phyloP scores from a whole-genome alignment of 306 rosid genomes.

The Glycyrrhiza uralensis region DNA sequence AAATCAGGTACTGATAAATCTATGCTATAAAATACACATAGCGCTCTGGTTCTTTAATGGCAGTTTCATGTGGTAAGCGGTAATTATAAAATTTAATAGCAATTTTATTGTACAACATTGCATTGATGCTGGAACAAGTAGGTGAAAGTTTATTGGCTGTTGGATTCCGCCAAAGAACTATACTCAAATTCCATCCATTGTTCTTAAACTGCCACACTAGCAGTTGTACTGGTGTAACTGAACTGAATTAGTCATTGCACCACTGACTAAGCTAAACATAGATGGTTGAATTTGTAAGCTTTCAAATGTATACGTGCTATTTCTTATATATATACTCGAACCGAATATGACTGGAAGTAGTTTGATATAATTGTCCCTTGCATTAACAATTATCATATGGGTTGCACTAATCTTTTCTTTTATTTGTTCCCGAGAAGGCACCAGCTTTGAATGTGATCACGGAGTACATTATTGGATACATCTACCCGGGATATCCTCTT shows the following conservation, averaged over 20 bases:
- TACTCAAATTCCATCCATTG: too few relatives aligned
- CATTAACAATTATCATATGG: not conserved
- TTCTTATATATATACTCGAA: not conserved
- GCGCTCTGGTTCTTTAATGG: not conserved
- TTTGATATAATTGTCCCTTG: not conserved
- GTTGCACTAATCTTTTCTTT: too few relatives aligned
- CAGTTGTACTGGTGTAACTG: too few relatives aligned
- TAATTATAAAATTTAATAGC: too few relatives aligned
- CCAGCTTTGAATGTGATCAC: slow-evolving; percentile 62
- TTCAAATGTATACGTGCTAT: not conserved
- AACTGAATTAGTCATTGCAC: too few relatives aligned
- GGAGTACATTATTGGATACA: slow-evolving; percentile 66
- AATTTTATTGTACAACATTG: too few relatives aligned
- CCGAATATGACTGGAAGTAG: not conserved
- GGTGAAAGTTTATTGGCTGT: too few relatives aligned
- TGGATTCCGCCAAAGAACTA: too few relatives aligned
- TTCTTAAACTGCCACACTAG: too few relatives aligned
- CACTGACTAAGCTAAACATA: too few relatives aligned
- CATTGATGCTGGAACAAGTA: too few relatives aligned
- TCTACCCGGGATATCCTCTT: slow-evolving; percentile 72
- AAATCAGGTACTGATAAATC: slow-evolving; percentile 59
- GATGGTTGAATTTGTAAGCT: not conserved
- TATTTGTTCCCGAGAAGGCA: slow-evolving; percentile 45
- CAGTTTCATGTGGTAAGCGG: not conserved
- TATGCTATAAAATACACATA: not conserved